Base-by-base conservation (phyloP, 306 rosid species). In the Arachis hypogaea region DNA sequence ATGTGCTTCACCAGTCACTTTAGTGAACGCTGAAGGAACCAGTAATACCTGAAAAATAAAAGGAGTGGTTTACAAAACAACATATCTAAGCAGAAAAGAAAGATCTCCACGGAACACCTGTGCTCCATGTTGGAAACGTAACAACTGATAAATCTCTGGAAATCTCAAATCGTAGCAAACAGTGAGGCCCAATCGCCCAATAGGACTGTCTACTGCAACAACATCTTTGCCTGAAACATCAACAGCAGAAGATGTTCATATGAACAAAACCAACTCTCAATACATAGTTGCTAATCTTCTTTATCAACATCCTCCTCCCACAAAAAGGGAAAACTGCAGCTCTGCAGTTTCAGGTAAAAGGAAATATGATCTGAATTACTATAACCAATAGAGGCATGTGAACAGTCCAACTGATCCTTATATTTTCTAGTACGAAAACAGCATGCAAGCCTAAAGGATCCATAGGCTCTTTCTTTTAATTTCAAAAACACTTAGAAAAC, bases 161-260 rank as follows among this genome's bases (percentile, higher is more conserved):
- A 94, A 94, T 83, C 99, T 92, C 82, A 94, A 84, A 82, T 94
- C 99, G 78, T 94, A 94, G 88, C 99, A 94, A 76, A 89, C 93
- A 18, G 89, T 86, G 63, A 92, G 89, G 72, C 99, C 99, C 86
- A 94, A 75, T 46, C 92, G 89, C 42, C 99, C 99, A 64, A 89
- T 43, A 22, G 99, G 97, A 82, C 97, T 94, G 77, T 88, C 96
- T 72, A 86, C 81, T 18, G 96, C 88, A 52, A 94, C 92, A 66
- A 88, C 56, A 63, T 94, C 88, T 87, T 85, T 81, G 67, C 99
- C 99, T 94, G 82, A 36, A 74, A 64, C 71, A 79, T 36, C 47
- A 79, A 46, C 72, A 77, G 38, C 38, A 33, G 38, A 33, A 33
- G 38, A 33, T 33, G 38, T 33, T 33, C 38, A 70, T 50, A 77